These are phyloP conservation scores for Diaporthe batatas DNA, from an alignment of 2,329 filamentous ascomycete species.

Conservation along the genomic window DNA sequence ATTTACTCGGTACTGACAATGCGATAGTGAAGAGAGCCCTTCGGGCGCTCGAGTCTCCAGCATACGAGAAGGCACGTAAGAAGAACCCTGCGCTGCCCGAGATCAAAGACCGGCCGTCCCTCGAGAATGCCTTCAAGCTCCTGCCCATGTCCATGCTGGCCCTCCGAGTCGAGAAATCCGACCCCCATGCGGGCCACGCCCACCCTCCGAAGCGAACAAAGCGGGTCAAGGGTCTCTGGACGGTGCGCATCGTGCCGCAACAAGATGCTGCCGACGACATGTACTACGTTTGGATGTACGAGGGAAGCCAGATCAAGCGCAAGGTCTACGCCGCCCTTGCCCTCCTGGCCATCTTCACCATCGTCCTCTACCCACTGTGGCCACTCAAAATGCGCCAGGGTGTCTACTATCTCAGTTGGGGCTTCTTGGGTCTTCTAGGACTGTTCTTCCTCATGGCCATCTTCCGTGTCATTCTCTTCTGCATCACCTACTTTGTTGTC, in stretches of 20 bases:
- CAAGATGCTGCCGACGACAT: constrained; percentile 89
- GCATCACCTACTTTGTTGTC: constrained; percentile 86
- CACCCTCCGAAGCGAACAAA: constrained; percentile 81
- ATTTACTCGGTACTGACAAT: constrained; percentile 40
- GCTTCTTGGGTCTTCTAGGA: constrained; percentile 87
- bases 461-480: constrained; percentile 94
- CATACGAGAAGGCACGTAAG: constrained; percentile 88
- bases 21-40: constrained; percentile 91
- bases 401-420: constrained; percentile 98
- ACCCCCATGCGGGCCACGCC: constrained; percentile 81
- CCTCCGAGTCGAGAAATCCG: constrained; percentile 86
- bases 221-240: constrained; percentile 96
- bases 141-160: constrained; percentile 95
- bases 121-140: constrained; percentile 95
- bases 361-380: constrained; percentile 97
- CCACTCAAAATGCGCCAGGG: constrained; percentile 90
- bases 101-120: constrained; percentile 87
- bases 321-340: constrained; percentile 91
- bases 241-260: constrained; percentile 93
- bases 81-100: constrained; percentile 92
- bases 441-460: constrained; percentile 98
- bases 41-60: constrained; percentile 87
- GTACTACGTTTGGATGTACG: constrained; percentile 98
- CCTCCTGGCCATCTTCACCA: constrained; percentile 83
- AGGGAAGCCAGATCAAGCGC: constrained; percentile 93